These are phyloP conservation scores for Phragmites australis DNA, from an alignment of 176 grass and related monocot genomes.

Conservation along the genomic window DNA sequence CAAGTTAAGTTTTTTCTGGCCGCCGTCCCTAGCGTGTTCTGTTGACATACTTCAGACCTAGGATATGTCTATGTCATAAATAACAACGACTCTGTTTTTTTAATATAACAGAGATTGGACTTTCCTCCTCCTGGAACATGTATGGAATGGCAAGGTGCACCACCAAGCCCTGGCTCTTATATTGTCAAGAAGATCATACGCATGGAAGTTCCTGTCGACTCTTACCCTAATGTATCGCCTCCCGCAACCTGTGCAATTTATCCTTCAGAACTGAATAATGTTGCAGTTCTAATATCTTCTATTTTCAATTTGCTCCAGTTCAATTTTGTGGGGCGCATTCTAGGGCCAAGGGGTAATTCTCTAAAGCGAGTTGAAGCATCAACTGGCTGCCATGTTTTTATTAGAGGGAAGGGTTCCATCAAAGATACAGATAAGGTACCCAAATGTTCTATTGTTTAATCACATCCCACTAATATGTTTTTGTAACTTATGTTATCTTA, in stretches of 20 bases:
- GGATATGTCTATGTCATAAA: background rate
- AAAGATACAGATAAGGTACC: conserved; percentile 80
- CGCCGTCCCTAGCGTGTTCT: conserved; percentile 34
- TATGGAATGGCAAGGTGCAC: conserved; percentile 88
- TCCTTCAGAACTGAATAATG: conserved; percentile 3
- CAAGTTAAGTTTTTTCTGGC: no score
- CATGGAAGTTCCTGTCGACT: conserved; percentile 80
- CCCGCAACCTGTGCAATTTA: conserved; percentile 15
- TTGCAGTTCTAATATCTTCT: conserved; percentile 22
- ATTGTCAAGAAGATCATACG: conserved; percentile 86
- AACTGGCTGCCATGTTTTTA: conserved; percentile 85
- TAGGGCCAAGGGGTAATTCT: conserved; percentile 79
- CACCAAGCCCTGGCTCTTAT: conserved; percentile 70
- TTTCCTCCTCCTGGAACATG: conserved; percentile 65
- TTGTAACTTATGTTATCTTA: conserved; percentile 1
- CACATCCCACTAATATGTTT: background rate
- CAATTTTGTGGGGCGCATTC: conserved; percentile 89
- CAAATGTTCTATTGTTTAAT: background rate
- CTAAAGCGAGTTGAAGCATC: conserved; percentile 84
- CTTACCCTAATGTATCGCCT: conserved; percentile 75
- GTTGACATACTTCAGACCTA: conserved; percentile 13
- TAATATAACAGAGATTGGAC: conserved; percentile 58
- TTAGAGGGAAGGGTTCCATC: conserved; percentile 83
- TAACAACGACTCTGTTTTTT: background rate
- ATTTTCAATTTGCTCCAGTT: conserved; percentile 51